Evolutionary conservation across 1,139 yeast species (phyloP), one percentile per base, ranked within the genome.

Genomic region (Entelexis paramagnoliae): DNA sequence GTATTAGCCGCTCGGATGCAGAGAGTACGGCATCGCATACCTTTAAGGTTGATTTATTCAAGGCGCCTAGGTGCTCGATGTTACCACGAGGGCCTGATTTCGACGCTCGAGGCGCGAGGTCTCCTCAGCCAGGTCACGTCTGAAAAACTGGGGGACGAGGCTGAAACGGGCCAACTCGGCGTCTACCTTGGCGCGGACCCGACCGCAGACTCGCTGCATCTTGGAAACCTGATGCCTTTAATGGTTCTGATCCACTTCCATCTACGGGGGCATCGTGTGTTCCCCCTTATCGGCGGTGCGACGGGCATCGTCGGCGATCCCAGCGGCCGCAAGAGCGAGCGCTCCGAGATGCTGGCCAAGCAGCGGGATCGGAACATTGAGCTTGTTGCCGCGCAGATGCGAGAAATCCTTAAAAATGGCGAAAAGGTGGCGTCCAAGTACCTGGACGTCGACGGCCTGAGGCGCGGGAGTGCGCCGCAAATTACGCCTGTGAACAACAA

Each of bases 221-320:
- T 91, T 56, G 99, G 98, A 1, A 91, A 91, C 62, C 69, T 93
- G 53, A 72, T 91, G 41, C 98, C 98, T 1, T 69, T 91, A 58
- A 78, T 93, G 81, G 80, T 87, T 3, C 68, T 89, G 45, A 71
- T 91, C 46, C 96, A 93, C 65, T 89, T 88, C 65, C 79, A 79
- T 58, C 69, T 89, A 36, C 71, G 93, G 34, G 98, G 98, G 0
- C 95, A 89, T 64, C 78, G 78, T 58, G 79, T 87, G 11, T 79
- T 81, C 11, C 88, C 93, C 0, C 66, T 93, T 14, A 86, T 91
- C 8, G 98, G 98, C 10, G 98, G 97, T n/a, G 98, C 97, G 10
- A 91, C 99, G 0, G 97, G 96, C 3, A 78, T 79, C 16, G 95
- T 91, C 1, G 99, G 99, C 6, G 99, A 91, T 66, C 99, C 98